Evolutionary conservation across 345 rosid species (phyloP), one percentile per base, ranked within the genome.

Genomic region (Fremontodendron californicum): DNA sequence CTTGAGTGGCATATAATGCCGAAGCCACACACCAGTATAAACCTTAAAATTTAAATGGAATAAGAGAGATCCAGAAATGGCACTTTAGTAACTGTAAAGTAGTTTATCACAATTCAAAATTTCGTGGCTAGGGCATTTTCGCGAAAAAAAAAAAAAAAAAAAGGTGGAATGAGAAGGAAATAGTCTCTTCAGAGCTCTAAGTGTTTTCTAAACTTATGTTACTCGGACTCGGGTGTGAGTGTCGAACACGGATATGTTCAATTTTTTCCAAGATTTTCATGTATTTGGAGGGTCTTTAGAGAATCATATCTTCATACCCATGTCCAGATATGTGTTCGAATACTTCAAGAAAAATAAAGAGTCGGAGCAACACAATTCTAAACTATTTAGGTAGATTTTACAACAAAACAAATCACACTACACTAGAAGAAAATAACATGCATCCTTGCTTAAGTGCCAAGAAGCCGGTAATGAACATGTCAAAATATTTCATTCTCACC

Each of bases 1-100:
- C 71, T 68, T 82, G 3, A 85, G 87, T 31, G 98, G 97, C 67
- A 78, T 84, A 78, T 92, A 96, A 79, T 86, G 97, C 77, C 98
- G 84, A 81, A 96, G 83, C 99, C 98, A 96, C 75, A 75, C 93
- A 49, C 99, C 99, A 0, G 88, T 90, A 76, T 92, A 96, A 57
- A 96, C 99, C 99, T 96, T 85, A 21, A 74, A 42, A 43, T 64
- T 77, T 70, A 62, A 15, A 33, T 51, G 42, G 49, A 12, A 37
- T 52, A 64, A 39, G 15, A 25, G 25, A 63, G 39, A 65, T 57
- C 48, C 60, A 31, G 54, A 67, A 77, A 77, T n/a, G 4, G 40
- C 16, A 52, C 4, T 11, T 2, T 9, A 9, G 16, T 33, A 29
- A 31, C 40, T 18, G n/a, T n/a, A n/a, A n/a, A n/a, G n/a, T n/a